Percentiles rank a stretch among this genome's conserved stretches.
Evolutionary conservation across 2,329 filamentous ascomycete genomes (phyloP).

Genomic region (Aspergillus sp.): DNA sequence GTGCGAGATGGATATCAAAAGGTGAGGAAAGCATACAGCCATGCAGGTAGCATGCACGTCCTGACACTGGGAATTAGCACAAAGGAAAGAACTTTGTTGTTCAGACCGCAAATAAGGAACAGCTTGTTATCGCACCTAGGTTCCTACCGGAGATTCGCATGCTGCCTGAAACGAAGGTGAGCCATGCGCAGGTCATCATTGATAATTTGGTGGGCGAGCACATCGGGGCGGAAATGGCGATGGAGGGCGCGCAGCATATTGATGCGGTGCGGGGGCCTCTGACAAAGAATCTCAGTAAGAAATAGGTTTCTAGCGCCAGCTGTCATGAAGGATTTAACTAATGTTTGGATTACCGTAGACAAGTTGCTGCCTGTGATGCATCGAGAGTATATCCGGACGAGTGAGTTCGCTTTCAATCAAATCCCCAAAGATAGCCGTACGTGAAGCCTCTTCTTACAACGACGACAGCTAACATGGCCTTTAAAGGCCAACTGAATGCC

Average conservation of each 20-base stretch:
- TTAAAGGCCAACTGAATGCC: background rate
- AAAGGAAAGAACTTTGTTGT: background rate
- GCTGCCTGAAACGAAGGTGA: background rate
- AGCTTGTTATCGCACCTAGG: background rate
- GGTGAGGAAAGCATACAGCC: no score
- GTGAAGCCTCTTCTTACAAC: background rate
- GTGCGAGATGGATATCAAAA: background rate
- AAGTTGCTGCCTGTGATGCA: background rate
- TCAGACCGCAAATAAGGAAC: background rate
- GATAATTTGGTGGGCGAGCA: background rate
- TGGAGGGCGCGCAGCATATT: background rate
- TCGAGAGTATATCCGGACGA: background rate
- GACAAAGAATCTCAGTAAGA: background rate
- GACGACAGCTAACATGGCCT: background rate
- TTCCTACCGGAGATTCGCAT: background rate
- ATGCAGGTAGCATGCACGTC: no score
- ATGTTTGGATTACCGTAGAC: background rate
- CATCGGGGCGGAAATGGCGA: background rate
- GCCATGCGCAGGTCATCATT: background rate
- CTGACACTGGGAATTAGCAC: background rate
- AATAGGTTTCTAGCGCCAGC: no score
- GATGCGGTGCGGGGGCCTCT: background rate
- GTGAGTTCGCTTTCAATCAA: background rate
- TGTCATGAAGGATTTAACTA: no score
- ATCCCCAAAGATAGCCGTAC: background rate